phyloP scores from a whole-genome alignment of 75 land plant species.

The Selaginella moellendorffii region DNA sequence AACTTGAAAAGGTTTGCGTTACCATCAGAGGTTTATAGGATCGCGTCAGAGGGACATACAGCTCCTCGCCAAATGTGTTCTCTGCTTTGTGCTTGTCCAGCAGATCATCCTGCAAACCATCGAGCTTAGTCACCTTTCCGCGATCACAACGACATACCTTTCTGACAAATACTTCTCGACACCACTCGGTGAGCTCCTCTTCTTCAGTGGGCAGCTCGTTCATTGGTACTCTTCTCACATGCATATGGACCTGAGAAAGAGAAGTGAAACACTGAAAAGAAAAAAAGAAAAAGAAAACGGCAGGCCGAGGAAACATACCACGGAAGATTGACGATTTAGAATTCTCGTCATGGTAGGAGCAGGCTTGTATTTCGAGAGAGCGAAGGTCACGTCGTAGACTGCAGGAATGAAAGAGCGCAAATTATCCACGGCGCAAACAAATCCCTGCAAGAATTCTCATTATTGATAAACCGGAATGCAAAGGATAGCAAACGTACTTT shows the following conservation, averaged over 20 bases:
- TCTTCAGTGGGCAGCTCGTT: conserved; percentile 52
- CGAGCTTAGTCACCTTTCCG: background rate
- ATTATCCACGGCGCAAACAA: conserved; percentile 67
- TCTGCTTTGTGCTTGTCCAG: conserved; percentile 52
- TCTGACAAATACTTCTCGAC: conserved; percentile 52
- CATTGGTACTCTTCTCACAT: conserved; percentile 50
- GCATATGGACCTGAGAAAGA: conserved; percentile 56
- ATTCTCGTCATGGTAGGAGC: conserved; percentile 75
- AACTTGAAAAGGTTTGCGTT: background rate
- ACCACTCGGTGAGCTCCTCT: conserved; percentile 79
- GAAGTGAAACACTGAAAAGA: no score
- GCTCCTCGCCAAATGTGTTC: conserved; percentile 40
- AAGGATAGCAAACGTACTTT: conserved; percentile 44
- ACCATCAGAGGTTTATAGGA: conserved; percentile 57
- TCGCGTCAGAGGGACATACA: conserved; percentile 34
- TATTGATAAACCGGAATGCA: no score
- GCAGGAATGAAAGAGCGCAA: conserved; percentile 88
- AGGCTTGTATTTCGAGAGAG: conserved; percentile 48
- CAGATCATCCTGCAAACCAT: conserved; percentile 40
- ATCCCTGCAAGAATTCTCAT: conserved; percentile 72
- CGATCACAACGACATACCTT: conserved; percentile 37
- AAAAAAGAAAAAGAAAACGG: no score
- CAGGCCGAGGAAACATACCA: no score
- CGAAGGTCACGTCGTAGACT: conserved; percentile 73
- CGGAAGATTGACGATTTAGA: conserved; percentile 64